Conservation (phyloP, 2,329 filamentous ascomycete genomes). For the Neopestalotiopsis rosae region DNA sequence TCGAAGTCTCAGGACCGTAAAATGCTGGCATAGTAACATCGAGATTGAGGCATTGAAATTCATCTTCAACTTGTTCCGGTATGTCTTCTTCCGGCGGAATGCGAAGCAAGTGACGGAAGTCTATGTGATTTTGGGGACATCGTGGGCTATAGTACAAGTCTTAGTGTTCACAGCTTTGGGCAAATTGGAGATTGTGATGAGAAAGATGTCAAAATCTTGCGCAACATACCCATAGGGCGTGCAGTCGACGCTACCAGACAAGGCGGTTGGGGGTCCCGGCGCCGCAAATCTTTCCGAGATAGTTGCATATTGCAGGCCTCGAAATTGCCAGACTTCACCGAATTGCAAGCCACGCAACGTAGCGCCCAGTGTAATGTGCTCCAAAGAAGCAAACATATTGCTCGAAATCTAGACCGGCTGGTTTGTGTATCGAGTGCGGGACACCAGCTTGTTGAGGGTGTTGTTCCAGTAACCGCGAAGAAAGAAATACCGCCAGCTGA, state of each 20-base stretch:
- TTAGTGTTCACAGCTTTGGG: no score
- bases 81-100: neutral
- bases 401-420: no score
- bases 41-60: neutral
- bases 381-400: neutral
- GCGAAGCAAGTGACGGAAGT: neutral
- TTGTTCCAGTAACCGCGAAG: no score
- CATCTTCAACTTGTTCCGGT: neutral
- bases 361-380: neutral
- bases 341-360: neutral
- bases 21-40: no score
- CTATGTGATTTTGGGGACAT: neutral
- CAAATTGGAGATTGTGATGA: no score
- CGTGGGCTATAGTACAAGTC: neutral
- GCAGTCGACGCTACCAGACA: neutral
- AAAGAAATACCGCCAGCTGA: no score
- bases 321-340: neutral
- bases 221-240: neutral
- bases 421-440: no score
- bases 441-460: no score
- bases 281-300: neutral
- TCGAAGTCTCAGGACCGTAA: no score
- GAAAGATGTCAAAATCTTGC: neutral
- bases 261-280: neutral
- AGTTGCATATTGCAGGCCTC: neutral